Evolutionary conservation across 352 stramenopile genomes (phyloP).

Genomic region (Thalassiosira delicatula): DNA sequence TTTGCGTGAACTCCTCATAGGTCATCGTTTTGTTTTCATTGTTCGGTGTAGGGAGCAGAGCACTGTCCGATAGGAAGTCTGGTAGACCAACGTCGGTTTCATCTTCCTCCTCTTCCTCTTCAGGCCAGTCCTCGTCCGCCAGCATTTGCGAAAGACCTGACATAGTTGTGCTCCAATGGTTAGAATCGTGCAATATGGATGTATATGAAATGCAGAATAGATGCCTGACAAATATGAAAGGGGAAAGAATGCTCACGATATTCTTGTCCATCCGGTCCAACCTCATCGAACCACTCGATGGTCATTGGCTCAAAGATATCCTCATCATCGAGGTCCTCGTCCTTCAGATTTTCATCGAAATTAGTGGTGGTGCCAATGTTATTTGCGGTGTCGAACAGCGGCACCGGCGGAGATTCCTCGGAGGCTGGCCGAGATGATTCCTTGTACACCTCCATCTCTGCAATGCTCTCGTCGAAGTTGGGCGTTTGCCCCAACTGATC

Average conservation of each 20-base stretch:
- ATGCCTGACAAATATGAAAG: too few species aligned
- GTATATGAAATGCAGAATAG: slow-evolving; percentile 5
- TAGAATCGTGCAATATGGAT: background rate
- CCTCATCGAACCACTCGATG: slow-evolving; percentile 75
- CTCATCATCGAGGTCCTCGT: slow-evolving; percentile 43
- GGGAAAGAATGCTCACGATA: slow-evolving; percentile 37
- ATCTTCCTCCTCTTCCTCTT: slow-evolving; percentile 55
- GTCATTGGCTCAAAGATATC: slow-evolving; percentile 32
- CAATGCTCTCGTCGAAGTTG: slow-evolving; percentile 57
- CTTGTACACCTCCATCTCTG: slow-evolving; percentile 40
- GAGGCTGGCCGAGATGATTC: background rate
- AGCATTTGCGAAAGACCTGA: slow-evolving; percentile 65
- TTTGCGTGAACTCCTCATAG: slow-evolving; percentile 68
- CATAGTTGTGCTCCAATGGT: too few species aligned
- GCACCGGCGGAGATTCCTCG: slow-evolving; percentile 1
- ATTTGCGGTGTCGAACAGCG: slow-evolving; percentile 2
- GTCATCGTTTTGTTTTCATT: slow-evolving; percentile 55
- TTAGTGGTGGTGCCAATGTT: slow-evolving; percentile 1
- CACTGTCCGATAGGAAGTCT: too few species aligned
- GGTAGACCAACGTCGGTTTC: slow-evolving; percentile 18
- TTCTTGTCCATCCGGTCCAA: slow-evolving; percentile 69
- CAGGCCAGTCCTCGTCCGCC: slow-evolving; percentile 70
- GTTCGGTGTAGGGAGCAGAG: too few species aligned
- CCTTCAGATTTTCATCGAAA: slow-evolving; percentile 12
- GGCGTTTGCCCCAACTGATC: slow-evolving; percentile 28